These are phyloP conservation scores for Passiflora organensis DNA, from an alignment of 345 rosid genomes.

Conservation along the genomic window DNA sequence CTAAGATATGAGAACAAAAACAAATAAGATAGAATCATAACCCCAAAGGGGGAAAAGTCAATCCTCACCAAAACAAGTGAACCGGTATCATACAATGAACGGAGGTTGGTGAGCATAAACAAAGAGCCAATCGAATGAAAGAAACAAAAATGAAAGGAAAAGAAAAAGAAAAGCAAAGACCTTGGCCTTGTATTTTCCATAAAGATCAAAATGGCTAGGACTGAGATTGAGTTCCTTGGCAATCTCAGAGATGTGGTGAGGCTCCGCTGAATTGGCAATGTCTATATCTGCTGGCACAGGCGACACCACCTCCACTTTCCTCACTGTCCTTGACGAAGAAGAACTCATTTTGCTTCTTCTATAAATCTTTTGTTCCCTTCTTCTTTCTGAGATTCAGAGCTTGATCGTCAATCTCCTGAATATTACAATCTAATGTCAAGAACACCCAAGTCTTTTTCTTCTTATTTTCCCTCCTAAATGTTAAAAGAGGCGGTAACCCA, in stretches of 20 bases:
- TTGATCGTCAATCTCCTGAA: too few species aligned
- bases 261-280: slow-evolving; percentile 82
- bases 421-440: too few species aligned
- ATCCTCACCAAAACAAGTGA: too few species aligned
- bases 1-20: not conserved
- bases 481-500: not conserved
- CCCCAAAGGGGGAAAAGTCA: too few species aligned
- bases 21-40: not conserved
- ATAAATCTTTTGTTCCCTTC: not conserved
- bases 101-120: not conserved
- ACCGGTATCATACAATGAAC: too few species aligned
- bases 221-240: slow-evolving; percentile 65
- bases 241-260: slow-evolving; percentile 79
- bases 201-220: slow-evolving; percentile 78
- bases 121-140: not conserved
- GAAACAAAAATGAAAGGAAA: too few species aligned
- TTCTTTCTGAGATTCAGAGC: too few species aligned
- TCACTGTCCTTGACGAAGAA: slow-evolving; percentile 27
- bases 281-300: slow-evolving; percentile 98
- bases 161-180: slow-evolving; percentile 24
- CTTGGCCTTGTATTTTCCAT: slow-evolving; percentile 96
- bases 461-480: too few species aligned
- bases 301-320: slow-evolving; percentile 68
- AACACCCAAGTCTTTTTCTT: too few species aligned
- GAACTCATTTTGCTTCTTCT: slow-evolving; percentile 45